Percentiles rank a stretch among this genome's conserved stretches.
These are phyloP conservation scores for Apiospora sp. DNA, from an alignment of 2,329 filamentous ascomycete genomes.

Conservation along the genomic window DNA sequence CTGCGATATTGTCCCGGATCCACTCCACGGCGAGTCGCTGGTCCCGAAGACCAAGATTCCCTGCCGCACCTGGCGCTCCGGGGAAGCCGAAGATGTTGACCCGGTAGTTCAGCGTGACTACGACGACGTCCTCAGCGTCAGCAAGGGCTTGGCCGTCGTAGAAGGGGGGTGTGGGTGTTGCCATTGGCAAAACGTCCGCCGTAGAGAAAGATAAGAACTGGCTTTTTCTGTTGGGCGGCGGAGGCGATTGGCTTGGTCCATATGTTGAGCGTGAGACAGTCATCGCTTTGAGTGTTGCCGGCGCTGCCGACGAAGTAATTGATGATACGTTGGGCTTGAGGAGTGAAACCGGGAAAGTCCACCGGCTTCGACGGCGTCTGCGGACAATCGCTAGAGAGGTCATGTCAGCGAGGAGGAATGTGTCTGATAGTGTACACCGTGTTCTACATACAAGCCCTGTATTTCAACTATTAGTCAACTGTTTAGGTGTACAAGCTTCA, in stretches of 20 bases:
- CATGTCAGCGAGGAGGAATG: neutral
- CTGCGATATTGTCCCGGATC: conserved; percentile 50
- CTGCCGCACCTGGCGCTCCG: conserved; percentile 25
- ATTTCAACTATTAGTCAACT: neutral
- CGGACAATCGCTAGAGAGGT: conserved; percentile 34
- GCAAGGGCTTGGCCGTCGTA: conserved; percentile 43
- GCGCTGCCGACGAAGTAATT: conserved; percentile 34
- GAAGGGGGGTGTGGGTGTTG: conserved; percentile 21
- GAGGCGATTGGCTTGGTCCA: conserved; percentile 41
- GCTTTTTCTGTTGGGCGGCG: conserved; percentile 41
- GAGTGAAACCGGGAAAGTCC: conserved; percentile 40
- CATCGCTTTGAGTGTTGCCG: conserved; percentile 42
- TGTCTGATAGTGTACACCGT: too few relatives aligned
- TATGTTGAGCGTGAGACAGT: conserved; percentile 49
- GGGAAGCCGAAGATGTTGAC: conserved; percentile 35
- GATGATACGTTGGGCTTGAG: conserved; percentile 40
- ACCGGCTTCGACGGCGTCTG: conserved; percentile 35
- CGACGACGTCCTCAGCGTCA: conserved; percentile 42
- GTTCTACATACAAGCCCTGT: conserved; percentile 15
- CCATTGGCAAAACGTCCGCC: conserved; percentile 40
- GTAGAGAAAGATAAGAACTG: conserved; percentile 49
- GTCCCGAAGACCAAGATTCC: conserved; percentile 54
- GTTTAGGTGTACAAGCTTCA: too few relatives aligned
- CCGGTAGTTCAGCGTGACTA: conserved; percentile 44
- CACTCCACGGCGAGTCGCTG: conserved; percentile 56